These are phyloP conservation scores for Thamnidium elegans DNA, from an alignment of 192 early-diverging fungal genomes.

Conservation along the genomic window DNA sequence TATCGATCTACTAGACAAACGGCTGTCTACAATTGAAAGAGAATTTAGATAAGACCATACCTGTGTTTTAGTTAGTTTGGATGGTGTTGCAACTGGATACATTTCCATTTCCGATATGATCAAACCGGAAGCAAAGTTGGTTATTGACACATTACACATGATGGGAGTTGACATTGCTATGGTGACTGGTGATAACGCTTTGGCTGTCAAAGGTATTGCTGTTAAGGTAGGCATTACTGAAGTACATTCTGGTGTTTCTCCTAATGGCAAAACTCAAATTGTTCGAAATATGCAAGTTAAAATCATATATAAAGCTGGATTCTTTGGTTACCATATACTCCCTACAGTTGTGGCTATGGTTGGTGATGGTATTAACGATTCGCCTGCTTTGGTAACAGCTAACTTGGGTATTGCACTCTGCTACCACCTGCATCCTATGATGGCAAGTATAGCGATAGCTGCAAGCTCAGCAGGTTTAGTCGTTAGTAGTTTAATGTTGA, in stretches of 20 bases:
- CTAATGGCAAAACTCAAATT: conserved; percentile 81
- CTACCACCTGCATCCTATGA: conserved; percentile 80
- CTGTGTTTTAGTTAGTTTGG: conserved; percentile 72
- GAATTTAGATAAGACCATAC: conserved; percentile 76
- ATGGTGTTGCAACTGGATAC: conserved; percentile 57
- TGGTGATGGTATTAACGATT: conserved; percentile 96
- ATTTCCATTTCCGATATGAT: conserved; percentile 81
- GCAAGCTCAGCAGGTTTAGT: conserved; percentile 90
- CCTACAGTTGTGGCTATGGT: conserved; percentile 76
- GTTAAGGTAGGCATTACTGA: conserved; percentile 75
- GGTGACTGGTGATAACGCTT: conserved; percentile 89
- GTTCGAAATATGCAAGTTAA: conserved; percentile 65
- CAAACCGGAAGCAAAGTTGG: conserved; percentile 71
- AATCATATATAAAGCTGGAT: background rate
- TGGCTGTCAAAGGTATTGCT: conserved; percentile 82
- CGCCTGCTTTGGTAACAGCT: conserved; percentile 79
- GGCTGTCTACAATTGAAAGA: conserved; percentile 33
- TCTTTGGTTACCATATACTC: conserved; percentile 8
- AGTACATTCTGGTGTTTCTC: conserved; percentile 87
- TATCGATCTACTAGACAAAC: conserved; percentile 41
- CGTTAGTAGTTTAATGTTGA: conserved; percentile 77
- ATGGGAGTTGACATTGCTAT: conserved; percentile 74
- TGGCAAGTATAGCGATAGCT: conserved; percentile 93
- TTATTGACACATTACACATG: conserved; percentile 63
- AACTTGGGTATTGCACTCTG: conserved; percentile 89